Base-by-base conservation (phyloP, 345 rosid species). In the Populus nigra region DNA sequence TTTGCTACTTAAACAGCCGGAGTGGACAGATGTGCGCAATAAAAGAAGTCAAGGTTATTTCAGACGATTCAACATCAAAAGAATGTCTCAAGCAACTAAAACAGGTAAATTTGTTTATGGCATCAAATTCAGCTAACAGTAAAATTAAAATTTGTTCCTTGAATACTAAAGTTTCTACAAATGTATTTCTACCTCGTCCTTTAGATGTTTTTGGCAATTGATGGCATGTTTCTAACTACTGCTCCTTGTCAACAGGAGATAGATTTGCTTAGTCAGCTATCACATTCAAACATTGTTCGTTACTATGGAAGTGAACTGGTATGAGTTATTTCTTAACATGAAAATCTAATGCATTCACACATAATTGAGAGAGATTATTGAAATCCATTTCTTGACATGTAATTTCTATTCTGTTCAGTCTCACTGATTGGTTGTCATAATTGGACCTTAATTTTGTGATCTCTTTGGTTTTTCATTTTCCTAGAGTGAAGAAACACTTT, bases 231-330 rank as follows among this genome's bases (percentile, higher is more conserved):
- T 79, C 25, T 77, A 67, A 55, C 55, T 45, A 22, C 71, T 57
- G 69, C 65, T 66, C 47, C 22, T 74, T 78, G 53, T 80, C 78
- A 77, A 83, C 91, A 95, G 99, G 99, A 96, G 80, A 96, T 96
- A 87, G 89, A 89, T 86, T 81, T 96, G 88, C 96, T 96, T 57
- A 93, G 84, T 82, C 93, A 90, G 83, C 94, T 93, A 78, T 88
- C 91, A 76, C 96, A 96, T 88, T 79, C 87, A n/a, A 96, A 93
- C 84, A 96, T 96, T 74, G 99, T 96, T 75, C 93, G 89, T 45
- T 96, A 96, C 83, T 78, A 86, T 80, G 99, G 98, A 80, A 92
- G 99, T 73, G 98, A 96, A 87, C 83, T 96, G 98, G 99, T 96
- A 92, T 69, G 87, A 68, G 25, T 81, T 83, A 62, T 55, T 63